Evolutionary conservation across 192 early-diverging fungal genomes (phyloP), one percentile per base, ranked within the genome.

Genomic region (Dimargaris cristalligena): DNA sequence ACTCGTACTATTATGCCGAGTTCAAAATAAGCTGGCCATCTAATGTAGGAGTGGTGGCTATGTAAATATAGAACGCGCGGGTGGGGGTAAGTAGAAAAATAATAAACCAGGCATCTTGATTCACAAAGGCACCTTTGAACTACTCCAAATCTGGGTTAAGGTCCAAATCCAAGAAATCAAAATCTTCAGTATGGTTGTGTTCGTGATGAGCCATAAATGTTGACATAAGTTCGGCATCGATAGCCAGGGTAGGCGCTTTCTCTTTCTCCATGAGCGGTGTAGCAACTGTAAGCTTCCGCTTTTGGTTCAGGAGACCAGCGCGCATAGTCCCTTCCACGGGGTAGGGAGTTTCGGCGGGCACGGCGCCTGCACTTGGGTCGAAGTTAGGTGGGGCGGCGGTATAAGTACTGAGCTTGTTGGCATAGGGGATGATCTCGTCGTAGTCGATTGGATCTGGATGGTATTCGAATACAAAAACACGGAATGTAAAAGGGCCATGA

Each of bases 321-420:
- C 67, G 71, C 71, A 76, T 73, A 2, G 71, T 65, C n/a, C 67
- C 63, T 45, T 71, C 61, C 26, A 72, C 60, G 0, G 74, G 74
- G 33, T 76, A 72, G 0, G 74, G 74, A 32, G 71, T 68, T 38
- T 76, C 74, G 0, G 68, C 61, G 3, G 68, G 71, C 28, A 68
- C 52, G 2, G 46, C 50, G 29, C 18, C 26, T 31, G 54, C 45
- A 60, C 11, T 67, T 0, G 74, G 71, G 20, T 73, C 65, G 38
- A 67, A 76, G 59, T 76, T 76, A 11, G 74, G 74, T 49, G 74
- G 74, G 8, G 74, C 74, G 20, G 60, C 60, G 9, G 74, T 73
- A 44, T 61, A 76, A 58, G 62, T 67, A 63, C 74, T 72, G 41
- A 76, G 61, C 54, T 68, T 69, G 44, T 62, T 71, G n/a, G 74